phyloP scores from a whole-genome alignment of 2,329 filamentous ascomycete genomes.

The Botrytis byssoidea region DNA sequence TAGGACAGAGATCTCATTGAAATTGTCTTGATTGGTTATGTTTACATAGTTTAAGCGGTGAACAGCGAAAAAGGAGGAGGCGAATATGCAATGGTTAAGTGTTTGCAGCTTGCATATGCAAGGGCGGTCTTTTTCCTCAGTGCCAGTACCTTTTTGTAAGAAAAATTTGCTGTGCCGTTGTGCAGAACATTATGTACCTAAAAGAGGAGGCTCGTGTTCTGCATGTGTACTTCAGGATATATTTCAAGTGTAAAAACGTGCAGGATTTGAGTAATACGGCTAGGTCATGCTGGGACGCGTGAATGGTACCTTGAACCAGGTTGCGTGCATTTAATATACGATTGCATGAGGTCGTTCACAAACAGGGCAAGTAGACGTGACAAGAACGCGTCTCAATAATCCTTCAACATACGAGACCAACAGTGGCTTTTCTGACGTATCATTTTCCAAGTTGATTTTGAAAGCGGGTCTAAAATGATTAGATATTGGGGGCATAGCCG shows the following conservation, averaged over 20 bases:
- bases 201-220: conserved; percentile 11
- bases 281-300: not conserved
- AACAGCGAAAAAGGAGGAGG: conserved; percentile 13
- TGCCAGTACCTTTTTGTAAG: not conserved
- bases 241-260: not conserved
- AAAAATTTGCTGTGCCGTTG: conserved; percentile 13
- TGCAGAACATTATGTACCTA: conserved; percentile 14
- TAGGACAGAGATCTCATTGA: conserved; percentile 11
- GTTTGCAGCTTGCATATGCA: conserved; percentile 20
- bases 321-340: not conserved
- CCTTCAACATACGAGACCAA: conserved; percentile 10
- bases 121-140: not conserved
- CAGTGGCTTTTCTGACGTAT: conserved; percentile 14
- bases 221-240: not conserved
- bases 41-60: conserved; percentile 12
- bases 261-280: not conserved
- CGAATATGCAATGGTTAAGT: conserved; percentile 21
- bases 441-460: not conserved
- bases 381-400: conserved; percentile 11
- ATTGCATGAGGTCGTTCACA: not conserved
- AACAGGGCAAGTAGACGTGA: conserved; percentile 8
- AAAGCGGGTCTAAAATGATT: conserved; percentile 1
- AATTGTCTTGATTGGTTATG: conserved; percentile 11
- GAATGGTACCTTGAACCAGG: not conserved
- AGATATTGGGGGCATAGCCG: not conserved